Percentiles rank a stretch among this genome's conserved stretches.
Conservation (phyloP, 192 early-diverging fungal genomes). For the Coemansia sp. region DNA sequence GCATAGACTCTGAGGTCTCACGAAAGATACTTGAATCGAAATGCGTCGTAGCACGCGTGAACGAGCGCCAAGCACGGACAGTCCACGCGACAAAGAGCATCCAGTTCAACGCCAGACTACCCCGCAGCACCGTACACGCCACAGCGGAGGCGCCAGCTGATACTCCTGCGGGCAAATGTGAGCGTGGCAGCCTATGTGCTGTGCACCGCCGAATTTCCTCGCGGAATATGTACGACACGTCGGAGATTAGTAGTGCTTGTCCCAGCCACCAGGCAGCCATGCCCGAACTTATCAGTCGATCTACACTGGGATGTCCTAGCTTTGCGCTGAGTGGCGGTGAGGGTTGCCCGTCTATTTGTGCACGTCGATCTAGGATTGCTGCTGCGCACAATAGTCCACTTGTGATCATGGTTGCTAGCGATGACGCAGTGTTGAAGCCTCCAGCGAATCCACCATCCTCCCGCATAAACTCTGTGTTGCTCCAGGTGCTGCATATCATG, state of each 20-base stretch:
- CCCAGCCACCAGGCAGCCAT: conserved; percentile 54
- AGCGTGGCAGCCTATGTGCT: conserved; percentile 3
- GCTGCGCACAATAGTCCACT: conserved; percentile 27
- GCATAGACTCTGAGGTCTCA: conserved; percentile 21
- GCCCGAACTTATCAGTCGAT: conserved; percentile 28
- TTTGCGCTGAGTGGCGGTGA: conserved; percentile 26
- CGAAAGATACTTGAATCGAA: conserved; percentile 52
- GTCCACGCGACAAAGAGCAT: conserved; percentile 40
- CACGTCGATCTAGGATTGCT: conserved; percentile 19
- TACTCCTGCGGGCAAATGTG: background rate
- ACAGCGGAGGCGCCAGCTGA: conserved; percentile 10
- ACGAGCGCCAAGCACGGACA: conserved; percentile 38
- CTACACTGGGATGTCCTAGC: conserved; percentile 20
- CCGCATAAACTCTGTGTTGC: conserved; percentile 48
- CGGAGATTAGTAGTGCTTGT: conserved; percentile 34
- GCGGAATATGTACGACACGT: conserved; percentile 46
- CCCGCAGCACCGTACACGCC: conserved; percentile 40
- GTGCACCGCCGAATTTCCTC: conserved; percentile 40
- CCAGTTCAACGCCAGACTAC: conserved; percentile 48
- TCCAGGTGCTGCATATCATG: conserved; percentile 50
- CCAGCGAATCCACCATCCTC: conserved; percentile 45
- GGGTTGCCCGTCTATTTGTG: background rate
- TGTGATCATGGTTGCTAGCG: conserved; percentile 29
- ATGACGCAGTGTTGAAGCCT: conserved; percentile 20
- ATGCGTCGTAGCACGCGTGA: conserved; percentile 34